phyloP scores from a whole-genome alignment of 257 asterid species.

The Leptodermis oblonga region DNA sequence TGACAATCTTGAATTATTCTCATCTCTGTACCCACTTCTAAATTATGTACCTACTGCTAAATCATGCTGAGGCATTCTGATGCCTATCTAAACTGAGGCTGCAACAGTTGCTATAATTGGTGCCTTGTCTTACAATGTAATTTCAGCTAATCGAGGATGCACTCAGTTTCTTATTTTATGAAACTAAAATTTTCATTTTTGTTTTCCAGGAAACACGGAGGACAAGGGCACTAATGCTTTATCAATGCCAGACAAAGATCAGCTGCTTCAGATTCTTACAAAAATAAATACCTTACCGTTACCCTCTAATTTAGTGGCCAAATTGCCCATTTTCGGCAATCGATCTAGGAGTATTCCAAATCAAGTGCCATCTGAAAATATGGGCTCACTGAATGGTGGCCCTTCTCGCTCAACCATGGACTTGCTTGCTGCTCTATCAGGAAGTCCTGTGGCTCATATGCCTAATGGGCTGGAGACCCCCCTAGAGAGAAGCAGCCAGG shows the following conservation, averaged over 20 bases:
- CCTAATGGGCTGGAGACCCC: constrained; percentile 38
- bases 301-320: constrained; percentile 44
- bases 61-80: no score
- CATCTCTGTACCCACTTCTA: background rate
- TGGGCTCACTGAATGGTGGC: constrained; percentile 26
- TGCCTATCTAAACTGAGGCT: background rate
- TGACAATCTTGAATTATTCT: background rate
- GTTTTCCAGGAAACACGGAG: constrained; percentile 44
- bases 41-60: no score
- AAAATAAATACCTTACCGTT: constrained; percentile 65
- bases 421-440: constrained; percentile 68
- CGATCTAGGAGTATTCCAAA: constrained; percentile 27
- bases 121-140: background rate
- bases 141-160: background rate
- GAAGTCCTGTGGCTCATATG: constrained; percentile 30
- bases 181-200: background rate
- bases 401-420: constrained; percentile 59
- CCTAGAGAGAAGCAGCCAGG: constrained; percentile 52
- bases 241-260: constrained; percentile 48
- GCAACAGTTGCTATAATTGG: background rate
- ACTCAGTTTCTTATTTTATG: background rate
- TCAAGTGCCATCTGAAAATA: constrained; percentile 34
- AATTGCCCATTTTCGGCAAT: constrained; percentile 30
- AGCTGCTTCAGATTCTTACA: constrained; percentile 55
- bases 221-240: constrained; percentile 35